phyloP scores from a whole-genome alignment of 2,329 filamentous ascomycete species.

The Truncatella angustata region DNA sequence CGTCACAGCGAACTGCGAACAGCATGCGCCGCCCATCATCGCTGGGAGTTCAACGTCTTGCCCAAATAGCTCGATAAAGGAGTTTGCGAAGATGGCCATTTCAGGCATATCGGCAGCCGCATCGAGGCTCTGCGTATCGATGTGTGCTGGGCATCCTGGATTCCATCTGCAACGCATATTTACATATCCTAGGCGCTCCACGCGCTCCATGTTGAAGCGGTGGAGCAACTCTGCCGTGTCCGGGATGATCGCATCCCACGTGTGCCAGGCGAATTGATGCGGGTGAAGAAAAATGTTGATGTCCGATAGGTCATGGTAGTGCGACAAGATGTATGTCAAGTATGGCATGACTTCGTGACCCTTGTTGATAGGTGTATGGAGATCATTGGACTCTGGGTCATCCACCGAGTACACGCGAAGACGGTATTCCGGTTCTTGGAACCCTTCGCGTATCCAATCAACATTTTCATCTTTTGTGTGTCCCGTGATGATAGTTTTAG shows the following conservation, averaged over 20 bases:
- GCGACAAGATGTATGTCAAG: background rate
- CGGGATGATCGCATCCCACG: background rate
- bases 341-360: background rate
- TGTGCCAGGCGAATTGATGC: conserved; percentile 1
- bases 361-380: background rate
- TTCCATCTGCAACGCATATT: conserved; percentile 2
- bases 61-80: background rate
- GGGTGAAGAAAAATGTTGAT: conserved; percentile 5
- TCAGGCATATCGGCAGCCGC: background rate
- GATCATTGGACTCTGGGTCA: background rate
- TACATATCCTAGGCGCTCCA: background rate
- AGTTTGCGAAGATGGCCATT: background rate
- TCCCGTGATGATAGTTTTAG: background rate
- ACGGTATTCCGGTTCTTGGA: background rate
- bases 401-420: conserved; percentile 3
- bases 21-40: conserved; percentile 5
- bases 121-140: background rate
- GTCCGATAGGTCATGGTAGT: background rate
- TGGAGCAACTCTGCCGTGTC: background rate
- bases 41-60: background rate
- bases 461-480: conserved; percentile 7
- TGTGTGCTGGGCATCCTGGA: background rate
- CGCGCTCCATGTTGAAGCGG: background rate
- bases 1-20: conserved; percentile 3
- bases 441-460: background rate